Conservation (phyloP, 2,329 filamentous ascomycete genomes). For the Akanthomyces dipterigenus region DNA sequence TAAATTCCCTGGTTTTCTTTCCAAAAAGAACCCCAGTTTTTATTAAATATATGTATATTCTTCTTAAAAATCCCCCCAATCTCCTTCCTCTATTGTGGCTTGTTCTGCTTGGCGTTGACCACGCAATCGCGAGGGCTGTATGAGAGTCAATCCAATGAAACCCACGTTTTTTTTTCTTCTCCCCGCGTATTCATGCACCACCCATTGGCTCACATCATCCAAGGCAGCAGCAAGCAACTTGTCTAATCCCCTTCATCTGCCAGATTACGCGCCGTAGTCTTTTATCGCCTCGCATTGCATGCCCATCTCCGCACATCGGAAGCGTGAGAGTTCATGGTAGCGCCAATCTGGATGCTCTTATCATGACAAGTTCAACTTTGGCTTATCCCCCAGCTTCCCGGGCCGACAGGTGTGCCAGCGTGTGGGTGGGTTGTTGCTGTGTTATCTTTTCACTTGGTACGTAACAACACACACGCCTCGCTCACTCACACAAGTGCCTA, state of each 20-base stretch:
- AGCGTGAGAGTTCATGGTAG: background rate
- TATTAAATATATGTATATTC: no score
- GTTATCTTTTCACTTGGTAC: background rate
- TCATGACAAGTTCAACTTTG: background rate
- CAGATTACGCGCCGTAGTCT: no score
- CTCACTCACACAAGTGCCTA: background rate
- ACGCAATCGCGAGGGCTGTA: background rate
- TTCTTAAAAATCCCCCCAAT: no score
- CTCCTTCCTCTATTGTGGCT: background rate
- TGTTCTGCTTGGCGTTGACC: background rate
- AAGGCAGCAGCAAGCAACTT: background rate
- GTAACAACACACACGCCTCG: no score
- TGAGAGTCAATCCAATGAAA: background rate
- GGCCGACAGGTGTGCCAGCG: background rate
- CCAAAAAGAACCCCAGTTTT: background rate
- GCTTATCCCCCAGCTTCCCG: background rate
- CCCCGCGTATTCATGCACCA: background rate
- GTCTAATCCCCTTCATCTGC: background rate
- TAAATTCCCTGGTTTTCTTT: background rate
- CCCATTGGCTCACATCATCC: background rate
- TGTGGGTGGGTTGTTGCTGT: background rate
- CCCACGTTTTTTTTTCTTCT: background rate
- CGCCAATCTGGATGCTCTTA: background rate
- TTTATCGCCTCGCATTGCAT: background rate
- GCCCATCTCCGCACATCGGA: background rate